Percentiles rank a stretch among this genome's conserved stretches.
phyloP scores from a whole-genome alignment of 148 eudicot species.

The Linanthus parryae region DNA sequence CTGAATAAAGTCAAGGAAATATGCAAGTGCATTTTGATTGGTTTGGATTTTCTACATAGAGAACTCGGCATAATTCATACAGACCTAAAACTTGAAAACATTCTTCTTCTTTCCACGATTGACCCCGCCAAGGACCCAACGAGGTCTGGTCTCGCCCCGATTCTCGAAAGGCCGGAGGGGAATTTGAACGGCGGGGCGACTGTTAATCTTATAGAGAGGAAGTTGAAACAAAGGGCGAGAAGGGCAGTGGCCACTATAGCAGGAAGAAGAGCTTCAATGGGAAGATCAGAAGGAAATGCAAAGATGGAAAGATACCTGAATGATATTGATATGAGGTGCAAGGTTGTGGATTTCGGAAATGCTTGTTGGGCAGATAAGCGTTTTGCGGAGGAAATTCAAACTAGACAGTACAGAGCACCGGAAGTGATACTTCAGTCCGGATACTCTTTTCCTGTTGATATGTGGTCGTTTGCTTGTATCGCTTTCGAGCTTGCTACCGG shows the following conservation, averaged over 20 bases:
- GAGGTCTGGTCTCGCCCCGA: constrained; percentile 58
- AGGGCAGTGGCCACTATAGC: constrained; percentile 81
- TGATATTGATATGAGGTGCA: constrained; percentile 69
- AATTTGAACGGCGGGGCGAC: constrained; percentile 46
- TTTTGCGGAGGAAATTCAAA: constrained; percentile 78
- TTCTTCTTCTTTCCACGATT: constrained; percentile 76
- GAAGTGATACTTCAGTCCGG: constrained; percentile 79
- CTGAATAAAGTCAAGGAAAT: constrained; percentile 74
- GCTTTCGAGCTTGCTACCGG: constrained; percentile 98
- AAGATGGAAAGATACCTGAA: constrained; percentile 53
- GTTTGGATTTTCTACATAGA: constrained; percentile 79
- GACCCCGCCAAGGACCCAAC: constrained; percentile 77
- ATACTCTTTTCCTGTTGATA: constrained; percentile 63
- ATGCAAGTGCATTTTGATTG: constrained; percentile 74
- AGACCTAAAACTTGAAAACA: constrained; percentile 86
- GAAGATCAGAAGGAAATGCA: constrained; percentile 31
- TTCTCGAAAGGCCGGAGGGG: constrained; percentile 84
- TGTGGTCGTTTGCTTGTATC: constrained; percentile 96
- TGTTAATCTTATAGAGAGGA: constrained; percentile 61
- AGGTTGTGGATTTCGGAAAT: constrained; percentile 89
- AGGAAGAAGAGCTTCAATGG: constrained; percentile 51
- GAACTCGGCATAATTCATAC: constrained; percentile 72
- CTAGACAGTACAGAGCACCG: constrained; percentile 94
- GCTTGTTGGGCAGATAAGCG: constrained; percentile 81
- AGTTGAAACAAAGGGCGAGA: constrained; percentile 73